Evolutionary conservation across 345 rosid genomes (phyloP).

Genomic region (Reutealis trisperma): DNA sequence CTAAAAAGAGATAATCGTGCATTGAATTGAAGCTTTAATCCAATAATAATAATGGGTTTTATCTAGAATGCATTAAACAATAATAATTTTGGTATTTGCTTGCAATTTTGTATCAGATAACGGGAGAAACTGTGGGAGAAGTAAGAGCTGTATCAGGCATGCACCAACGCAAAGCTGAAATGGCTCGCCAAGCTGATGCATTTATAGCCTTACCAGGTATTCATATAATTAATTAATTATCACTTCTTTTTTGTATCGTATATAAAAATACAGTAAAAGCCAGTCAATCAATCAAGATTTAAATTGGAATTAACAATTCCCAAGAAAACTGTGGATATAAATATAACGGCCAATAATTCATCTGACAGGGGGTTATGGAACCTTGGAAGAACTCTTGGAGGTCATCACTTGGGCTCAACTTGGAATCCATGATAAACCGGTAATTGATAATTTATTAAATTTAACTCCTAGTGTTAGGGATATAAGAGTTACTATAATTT

Average conservation of each 20-base stretch:
- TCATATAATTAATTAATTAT: background rate
- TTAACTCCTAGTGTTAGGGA: too few species aligned
- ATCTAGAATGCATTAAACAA: background rate
- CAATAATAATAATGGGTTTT: too few species aligned
- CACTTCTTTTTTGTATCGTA: too few species aligned
- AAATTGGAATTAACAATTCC: background rate
- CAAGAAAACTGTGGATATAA: background rate
- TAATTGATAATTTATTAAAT: slow-evolving; percentile 13
- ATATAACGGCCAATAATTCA: background rate
- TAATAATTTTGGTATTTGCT: too few species aligned
- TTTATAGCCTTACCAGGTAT: slow-evolving; percentile 73
- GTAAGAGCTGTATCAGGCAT: slow-evolving; percentile 67
- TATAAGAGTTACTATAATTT: too few species aligned
- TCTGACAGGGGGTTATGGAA: slow-evolving; percentile 70
- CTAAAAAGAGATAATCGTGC: too few species aligned
- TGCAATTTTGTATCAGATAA: slow-evolving; percentile 41
- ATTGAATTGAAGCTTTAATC: too few species aligned
- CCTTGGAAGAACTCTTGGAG: slow-evolving; percentile 71
- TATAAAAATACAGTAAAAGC: too few species aligned
- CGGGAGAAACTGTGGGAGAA: slow-evolving; percentile 72
- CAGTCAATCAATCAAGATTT: too few species aligned
- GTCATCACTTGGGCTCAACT: slow-evolving; percentile 85
- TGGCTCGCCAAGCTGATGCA: slow-evolving; percentile 84
- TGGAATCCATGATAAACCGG: slow-evolving; percentile 77
- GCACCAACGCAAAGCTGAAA: slow-evolving; percentile 84